Evolutionary conservation across 192 early-diverging fungal genomes (phyloP).

Genomic region (Coemansia sp.): DNA sequence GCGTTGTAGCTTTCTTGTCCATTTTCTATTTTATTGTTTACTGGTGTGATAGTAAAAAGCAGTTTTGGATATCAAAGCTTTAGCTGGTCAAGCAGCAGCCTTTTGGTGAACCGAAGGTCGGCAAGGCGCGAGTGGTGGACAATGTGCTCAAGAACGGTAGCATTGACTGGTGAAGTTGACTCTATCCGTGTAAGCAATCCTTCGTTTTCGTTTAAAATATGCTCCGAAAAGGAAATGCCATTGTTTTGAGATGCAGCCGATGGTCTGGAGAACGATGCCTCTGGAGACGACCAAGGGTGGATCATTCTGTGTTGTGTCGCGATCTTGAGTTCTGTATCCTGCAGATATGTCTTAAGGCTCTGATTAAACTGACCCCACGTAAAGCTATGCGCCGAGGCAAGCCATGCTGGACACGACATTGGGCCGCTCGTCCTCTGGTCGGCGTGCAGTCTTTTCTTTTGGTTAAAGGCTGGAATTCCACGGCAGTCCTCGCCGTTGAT

Average conservation of each 20-base stretch:
- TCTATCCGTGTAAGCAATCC: conserved; percentile 16
- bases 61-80: conserved; percentile 1
- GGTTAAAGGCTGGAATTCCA: background rate
- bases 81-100: conserved; percentile 15
- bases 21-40: background rate
- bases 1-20: background rate
- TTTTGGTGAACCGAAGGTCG: conserved; percentile 26
- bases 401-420: conserved; percentile 36
- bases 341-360: conserved; percentile 39
- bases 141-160: conserved; percentile 44
- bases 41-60: background rate
- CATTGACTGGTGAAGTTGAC: conserved; percentile 9
- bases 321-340: conserved; percentile 32
- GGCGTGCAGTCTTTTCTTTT: background rate
- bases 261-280: background rate
- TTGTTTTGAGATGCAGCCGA: background rate
- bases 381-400: conserved; percentile 30
- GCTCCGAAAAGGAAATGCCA: conserved; percentile 1
- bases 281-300: conserved; percentile 26
- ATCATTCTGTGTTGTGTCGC: conserved; percentile 22
- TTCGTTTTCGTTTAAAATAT: conserved; percentile 19
- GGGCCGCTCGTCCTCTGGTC: background rate
- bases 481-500: conserved; percentile 26
- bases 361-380: conserved; percentile 46
- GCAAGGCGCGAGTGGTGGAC: conserved; percentile 38